A percentile compares a stretch with the other conserved stretches of the same genome.
Evolutionary conservation across 148 eudicot genomes (phyloP).

Genomic region (Fagopyrum tataricum): DNA sequence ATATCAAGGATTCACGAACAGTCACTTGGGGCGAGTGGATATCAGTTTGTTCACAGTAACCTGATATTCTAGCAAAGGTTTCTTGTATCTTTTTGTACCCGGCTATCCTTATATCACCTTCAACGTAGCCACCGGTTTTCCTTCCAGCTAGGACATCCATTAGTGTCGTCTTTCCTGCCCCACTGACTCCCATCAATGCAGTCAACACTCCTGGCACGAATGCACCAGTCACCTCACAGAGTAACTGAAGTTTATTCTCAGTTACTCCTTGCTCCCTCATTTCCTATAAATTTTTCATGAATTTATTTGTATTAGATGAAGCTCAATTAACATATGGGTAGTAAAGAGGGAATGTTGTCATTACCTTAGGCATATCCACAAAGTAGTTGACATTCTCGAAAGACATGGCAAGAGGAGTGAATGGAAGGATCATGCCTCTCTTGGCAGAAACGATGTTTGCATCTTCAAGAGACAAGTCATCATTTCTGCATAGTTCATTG

Average conservation of each 20-base stretch:
- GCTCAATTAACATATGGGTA: background rate
- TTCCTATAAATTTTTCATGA: slow-evolving; percentile 30
- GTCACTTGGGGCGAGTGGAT: slow-evolving; percentile 76
- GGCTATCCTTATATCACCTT: slow-evolving; percentile 62
- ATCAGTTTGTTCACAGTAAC: slow-evolving; percentile 72
- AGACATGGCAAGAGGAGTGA: slow-evolving; percentile 45
- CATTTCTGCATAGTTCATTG: slow-evolving; percentile 31
- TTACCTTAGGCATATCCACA: slow-evolving; percentile 49
- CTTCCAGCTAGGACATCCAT: slow-evolving; percentile 78
- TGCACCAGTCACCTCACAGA: slow-evolving; percentile 52
- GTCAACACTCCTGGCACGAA: slow-evolving; percentile 74
- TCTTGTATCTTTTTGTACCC: slow-evolving; percentile 63
- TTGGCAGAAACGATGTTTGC: slow-evolving; percentile 30
- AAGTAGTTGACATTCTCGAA: slow-evolving; percentile 37
- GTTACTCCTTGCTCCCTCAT: slow-evolving; percentile 57
- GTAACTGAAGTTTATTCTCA: slow-evolving; percentile 66
- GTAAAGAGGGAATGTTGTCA: background rate
- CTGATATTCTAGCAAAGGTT: slow-evolving; percentile 72
- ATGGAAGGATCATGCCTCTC: slow-evolving; percentile 50
- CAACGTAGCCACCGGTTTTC: slow-evolving; percentile 65
- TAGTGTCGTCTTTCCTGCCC: slow-evolving; percentile 74
- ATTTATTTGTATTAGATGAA: background rate
- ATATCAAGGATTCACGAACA: slow-evolving; percentile 51
- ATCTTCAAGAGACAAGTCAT: slow-evolving; percentile 22
- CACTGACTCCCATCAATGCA: slow-evolving; percentile 82